Conservation (phyloP, 108 stramenopile species). For the Nannochloropsis granulata region DNA sequence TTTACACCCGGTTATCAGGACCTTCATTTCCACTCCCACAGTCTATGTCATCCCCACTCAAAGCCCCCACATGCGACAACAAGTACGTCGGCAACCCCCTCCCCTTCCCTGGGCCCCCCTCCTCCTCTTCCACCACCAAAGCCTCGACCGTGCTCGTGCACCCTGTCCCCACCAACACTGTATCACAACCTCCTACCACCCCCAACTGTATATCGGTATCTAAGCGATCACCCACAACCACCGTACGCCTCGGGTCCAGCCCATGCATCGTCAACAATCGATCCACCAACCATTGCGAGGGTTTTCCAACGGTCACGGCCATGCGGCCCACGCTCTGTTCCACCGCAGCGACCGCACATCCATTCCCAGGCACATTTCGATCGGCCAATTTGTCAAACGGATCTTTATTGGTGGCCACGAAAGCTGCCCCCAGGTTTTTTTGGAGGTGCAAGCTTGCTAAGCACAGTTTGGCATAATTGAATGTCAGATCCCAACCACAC, state of each 20-base stretch:
- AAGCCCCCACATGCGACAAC: background rate
- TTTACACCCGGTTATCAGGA: too few species aligned
- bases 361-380: slow-evolving; percentile 55
- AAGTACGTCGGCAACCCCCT: background rate
- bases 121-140: slow-evolving; percentile 2
- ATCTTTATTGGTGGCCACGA: slow-evolving; percentile 65
- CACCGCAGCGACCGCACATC: slow-evolving; percentile 48
- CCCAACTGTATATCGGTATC: slow-evolving; percentile 71
- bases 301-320: slow-evolving; percentile 59
- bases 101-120: background rate
- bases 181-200: slow-evolving; percentile 42
- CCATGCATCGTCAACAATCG: slow-evolving; percentile 22
- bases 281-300: slow-evolving; percentile 34
- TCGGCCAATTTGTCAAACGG: slow-evolving; percentile 53
- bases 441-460: slow-evolving; percentile 51
- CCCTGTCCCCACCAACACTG: slow-evolving; percentile 58
- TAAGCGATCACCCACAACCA: slow-evolving; percentile 73
- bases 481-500: slow-evolving; percentile 54
- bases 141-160: slow-evolving; percentile 46
- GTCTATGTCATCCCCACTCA: background rate
- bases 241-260: slow-evolving; percentile 39
- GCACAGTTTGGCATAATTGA: slow-evolving; percentile 58
- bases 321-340: slow-evolving; percentile 46
- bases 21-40: background rate
- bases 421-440: slow-evolving; percentile 47